phyloP scores from a whole-genome alignment of 345 rosid species.

The Sonneratia caseolaris region DNA sequence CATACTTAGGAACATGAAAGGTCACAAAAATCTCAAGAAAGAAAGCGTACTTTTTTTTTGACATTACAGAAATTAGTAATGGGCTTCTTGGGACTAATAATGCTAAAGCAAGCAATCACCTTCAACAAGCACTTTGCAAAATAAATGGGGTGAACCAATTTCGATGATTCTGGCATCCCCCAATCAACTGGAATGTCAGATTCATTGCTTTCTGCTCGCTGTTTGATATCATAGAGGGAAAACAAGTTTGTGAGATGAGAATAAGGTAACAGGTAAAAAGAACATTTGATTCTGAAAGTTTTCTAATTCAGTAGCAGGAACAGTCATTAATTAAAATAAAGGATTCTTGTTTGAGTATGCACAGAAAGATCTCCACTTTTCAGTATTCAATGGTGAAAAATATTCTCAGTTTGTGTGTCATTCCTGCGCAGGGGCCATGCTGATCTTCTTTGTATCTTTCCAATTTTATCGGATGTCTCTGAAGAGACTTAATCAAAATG shows the following conservation, averaged over 20 bases:
- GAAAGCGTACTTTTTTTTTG: neutral
- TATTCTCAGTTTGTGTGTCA: neutral
- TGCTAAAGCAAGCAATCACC: constrained; percentile 29
- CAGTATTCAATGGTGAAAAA: neutral
- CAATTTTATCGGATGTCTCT: too few species aligned
- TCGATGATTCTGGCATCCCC: constrained; percentile 80
- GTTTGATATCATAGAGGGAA: constrained; percentile 10
- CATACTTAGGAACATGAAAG: neutral
- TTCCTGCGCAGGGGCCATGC: neutral
- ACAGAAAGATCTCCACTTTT: neutral
- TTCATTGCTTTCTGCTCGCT: constrained; percentile 65
- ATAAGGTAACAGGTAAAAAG: neutral
- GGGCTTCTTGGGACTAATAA: neutral
- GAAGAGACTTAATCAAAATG: constrained; percentile 9
- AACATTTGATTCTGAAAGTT: constrained; percentile 39
- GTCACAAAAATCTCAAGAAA: neutral
- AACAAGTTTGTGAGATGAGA: neutral
- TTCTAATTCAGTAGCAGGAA: constrained; percentile 33
- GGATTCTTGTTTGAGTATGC: neutral
- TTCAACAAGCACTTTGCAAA: constrained; percentile 81
- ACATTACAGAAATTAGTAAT: neutral
- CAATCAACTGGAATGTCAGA: constrained; percentile 62
- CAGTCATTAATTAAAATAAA: neutral
- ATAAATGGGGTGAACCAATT: constrained; percentile 67
- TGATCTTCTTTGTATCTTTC: too few species aligned